phyloP scores from a whole-genome alignment of 805 yeast species.

The Danielia oregonensis region DNA sequence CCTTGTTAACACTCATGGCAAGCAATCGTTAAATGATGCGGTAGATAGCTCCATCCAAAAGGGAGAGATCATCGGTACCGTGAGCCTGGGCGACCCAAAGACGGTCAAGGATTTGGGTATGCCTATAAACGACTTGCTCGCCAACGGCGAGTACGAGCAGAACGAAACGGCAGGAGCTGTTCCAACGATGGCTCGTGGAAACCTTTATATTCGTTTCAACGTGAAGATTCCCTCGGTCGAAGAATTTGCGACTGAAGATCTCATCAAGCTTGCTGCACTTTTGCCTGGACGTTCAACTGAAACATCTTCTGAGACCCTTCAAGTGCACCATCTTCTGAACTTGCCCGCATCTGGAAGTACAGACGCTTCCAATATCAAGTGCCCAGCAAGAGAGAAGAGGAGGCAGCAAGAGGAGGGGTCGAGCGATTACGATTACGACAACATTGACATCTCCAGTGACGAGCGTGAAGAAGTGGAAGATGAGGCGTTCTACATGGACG shows the following conservation, averaged over 20 bases:
- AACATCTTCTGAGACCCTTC: slow-evolving; percentile 5
- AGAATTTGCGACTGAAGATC: slow-evolving; percentile 23
- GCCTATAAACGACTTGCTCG: slow-evolving; percentile 44
- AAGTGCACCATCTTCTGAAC: slow-evolving; percentile 10
- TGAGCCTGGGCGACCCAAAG: slow-evolving; percentile 47
- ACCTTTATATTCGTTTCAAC: slow-evolving; percentile 38
- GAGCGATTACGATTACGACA: slow-evolving; percentile 13
- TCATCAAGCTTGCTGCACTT: slow-evolving; percentile 19
- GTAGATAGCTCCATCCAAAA: slow-evolving; percentile 19
- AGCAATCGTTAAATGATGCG: slow-evolving; percentile 9
- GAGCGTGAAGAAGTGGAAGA: slow-evolving; percentile 16
- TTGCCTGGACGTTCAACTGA: slow-evolving; percentile 13
- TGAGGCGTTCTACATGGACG: slow-evolving; percentile 9
- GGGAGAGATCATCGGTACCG: slow-evolving; percentile 51
- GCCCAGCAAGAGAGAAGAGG: slow-evolving; percentile 1
- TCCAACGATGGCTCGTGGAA: slow-evolving; percentile 25
- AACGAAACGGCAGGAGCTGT: slow-evolving; percentile 12
- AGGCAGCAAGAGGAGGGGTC: slow-evolving; percentile 5
- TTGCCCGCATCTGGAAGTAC: neutral
- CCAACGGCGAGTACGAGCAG: slow-evolving; percentile 25
- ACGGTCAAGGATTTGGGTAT: slow-evolving; percentile 53
- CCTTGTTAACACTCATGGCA: slow-evolving; percentile 35
- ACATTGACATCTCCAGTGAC: slow-evolving; percentile 12
- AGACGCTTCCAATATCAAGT: neutral
- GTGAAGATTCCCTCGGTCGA: slow-evolving; percentile 30